These are phyloP conservation scores for Wickerhamiella dianesei DNA, from an alignment of 805 yeast species.

Conservation along the genomic window DNA sequence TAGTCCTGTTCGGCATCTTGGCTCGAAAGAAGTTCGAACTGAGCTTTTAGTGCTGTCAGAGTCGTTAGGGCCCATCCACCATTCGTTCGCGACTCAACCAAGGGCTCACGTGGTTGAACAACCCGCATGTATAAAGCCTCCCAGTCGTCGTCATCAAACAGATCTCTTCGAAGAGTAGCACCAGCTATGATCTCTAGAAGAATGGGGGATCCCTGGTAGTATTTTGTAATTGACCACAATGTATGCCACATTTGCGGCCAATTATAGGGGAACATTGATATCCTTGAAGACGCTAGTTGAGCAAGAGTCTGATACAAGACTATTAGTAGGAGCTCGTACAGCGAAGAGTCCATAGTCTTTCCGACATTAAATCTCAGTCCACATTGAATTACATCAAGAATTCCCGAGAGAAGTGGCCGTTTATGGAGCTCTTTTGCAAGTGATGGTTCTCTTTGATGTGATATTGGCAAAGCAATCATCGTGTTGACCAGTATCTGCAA, in stretches of 20 bases:
- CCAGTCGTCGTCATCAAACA: conserved; percentile 23
- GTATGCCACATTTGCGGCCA: conserved; percentile 30
- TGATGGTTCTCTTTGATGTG: conserved; percentile 20
- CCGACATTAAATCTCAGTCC: conserved; percentile 25
- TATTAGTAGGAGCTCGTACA: conserved; percentile 20
- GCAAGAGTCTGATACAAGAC: conserved; percentile 18
- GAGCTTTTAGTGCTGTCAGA: conserved; percentile 18
- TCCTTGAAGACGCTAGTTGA: conserved; percentile 8
- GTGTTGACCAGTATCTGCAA: not conserved
- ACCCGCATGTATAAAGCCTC: conserved; percentile 24
- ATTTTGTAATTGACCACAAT: conserved; percentile 21
- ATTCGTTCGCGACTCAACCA: conserved; percentile 2
- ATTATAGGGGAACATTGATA: conserved; percentile 20
- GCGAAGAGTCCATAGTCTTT: conserved; percentile 19
- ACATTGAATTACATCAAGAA: conserved; percentile 24
- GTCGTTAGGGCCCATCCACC: conserved; percentile 15
- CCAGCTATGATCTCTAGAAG: conserved; percentile 20
- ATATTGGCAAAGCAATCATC: conserved; percentile 1
- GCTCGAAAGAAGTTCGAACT: conserved; percentile 12
- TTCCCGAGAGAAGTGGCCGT: conserved; percentile 23
- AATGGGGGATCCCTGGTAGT: conserved; percentile 14
- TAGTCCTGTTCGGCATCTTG: conserved; percentile 1
- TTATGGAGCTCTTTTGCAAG: conserved; percentile 16
- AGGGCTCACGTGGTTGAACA: conserved; percentile 14
- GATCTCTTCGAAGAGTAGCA: conserved; percentile 23